Percentiles rank a stretch among this genome's conserved stretches.
These are phyloP conservation scores for Agrocybe praecox DNA, from an alignment of 768 basidiomycete species.

Conservation along the genomic window DNA sequence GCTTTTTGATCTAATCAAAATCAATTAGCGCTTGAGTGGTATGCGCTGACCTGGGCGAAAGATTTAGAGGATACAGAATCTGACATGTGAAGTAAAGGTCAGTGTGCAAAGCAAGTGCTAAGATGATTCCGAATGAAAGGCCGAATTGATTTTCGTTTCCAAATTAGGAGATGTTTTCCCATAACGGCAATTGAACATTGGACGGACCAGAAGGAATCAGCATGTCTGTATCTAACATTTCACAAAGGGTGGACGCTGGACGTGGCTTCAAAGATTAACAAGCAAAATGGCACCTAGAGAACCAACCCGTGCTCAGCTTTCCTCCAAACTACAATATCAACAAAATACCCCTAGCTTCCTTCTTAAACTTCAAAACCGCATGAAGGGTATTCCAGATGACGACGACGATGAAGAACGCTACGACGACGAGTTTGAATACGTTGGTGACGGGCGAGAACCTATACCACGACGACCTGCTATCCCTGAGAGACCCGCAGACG, in stretches of 20 bases:
- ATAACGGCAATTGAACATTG: too few species aligned
- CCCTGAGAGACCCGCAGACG: slow-evolving; percentile 65
- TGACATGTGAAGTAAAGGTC: not conserved
- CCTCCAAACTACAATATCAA: slow-evolving; percentile 67
- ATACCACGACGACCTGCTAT: slow-evolving; percentile 75
- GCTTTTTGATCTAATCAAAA: too few species aligned
- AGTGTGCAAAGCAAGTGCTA: not conserved
- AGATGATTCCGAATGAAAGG: not conserved
- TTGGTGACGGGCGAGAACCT: slow-evolving; percentile 70
- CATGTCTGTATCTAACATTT: too few species aligned
- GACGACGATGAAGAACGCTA: slow-evolving; percentile 45
- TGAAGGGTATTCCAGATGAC: slow-evolving; percentile 55
- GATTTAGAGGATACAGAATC: not conserved
- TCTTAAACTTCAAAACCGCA: slow-evolving; percentile 62
- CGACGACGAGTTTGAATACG: slow-evolving; percentile 59
- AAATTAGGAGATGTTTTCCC: too few species aligned
- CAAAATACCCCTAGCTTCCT: slow-evolving; percentile 65
- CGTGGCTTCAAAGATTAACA: not conserved
- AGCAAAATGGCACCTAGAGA: slow-evolving; percentile 54
- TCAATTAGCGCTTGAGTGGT: too few species aligned
- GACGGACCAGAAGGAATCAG: too few species aligned
- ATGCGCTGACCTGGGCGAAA: too few species aligned
- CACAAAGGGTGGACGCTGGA: too few species aligned
- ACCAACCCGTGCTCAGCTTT: slow-evolving; percentile 71
- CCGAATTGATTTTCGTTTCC: too few species aligned